phyloP scores from a whole-genome alignment of 2,329 filamentous ascomycete genomes.

The Cucurbitaria berberidis region DNA sequence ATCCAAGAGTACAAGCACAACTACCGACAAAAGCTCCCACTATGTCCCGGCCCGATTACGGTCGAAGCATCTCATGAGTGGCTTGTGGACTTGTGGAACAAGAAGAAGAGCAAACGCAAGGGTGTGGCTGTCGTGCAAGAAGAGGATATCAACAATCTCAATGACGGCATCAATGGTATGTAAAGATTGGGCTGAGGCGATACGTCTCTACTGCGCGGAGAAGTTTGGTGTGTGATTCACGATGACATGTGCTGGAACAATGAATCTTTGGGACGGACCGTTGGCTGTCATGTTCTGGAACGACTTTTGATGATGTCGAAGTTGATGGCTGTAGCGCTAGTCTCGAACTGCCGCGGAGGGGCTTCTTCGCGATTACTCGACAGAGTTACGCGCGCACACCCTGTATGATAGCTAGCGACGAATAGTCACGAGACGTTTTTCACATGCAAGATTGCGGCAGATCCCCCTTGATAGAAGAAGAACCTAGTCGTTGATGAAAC shows the following conservation, averaged over 20 bases:
- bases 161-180: conserved; percentile 12
- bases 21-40: conserved; percentile 29
- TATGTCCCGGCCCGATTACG: conserved; percentile 30
- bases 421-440: background rate
- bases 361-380: background rate
- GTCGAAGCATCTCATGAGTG: conserved; percentile 31
- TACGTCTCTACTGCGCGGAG: background rate
- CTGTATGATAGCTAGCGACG: background rate
- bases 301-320: background rate
- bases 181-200: conserved; percentile 8
- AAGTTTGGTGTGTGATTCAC: conserved; percentile 6
- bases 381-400: background rate
- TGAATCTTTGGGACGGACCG: background rate
- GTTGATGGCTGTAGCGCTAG: background rate
- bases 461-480: background rate
- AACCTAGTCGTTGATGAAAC: background rate
- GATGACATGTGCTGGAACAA: conserved; percentile 5
- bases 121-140: conserved; percentile 20
- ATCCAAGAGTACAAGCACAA: conserved; percentile 32
- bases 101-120: conserved; percentile 26
- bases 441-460: background rate
- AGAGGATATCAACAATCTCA: conserved; percentile 5
- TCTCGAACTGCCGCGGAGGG: background rate
- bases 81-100: conserved; percentile 28
- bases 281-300: conserved; percentile 18